Evolutionary conservation across 192 early-diverging fungal genomes (phyloP).

Genomic region (Entomortierella lignicola): DNA sequence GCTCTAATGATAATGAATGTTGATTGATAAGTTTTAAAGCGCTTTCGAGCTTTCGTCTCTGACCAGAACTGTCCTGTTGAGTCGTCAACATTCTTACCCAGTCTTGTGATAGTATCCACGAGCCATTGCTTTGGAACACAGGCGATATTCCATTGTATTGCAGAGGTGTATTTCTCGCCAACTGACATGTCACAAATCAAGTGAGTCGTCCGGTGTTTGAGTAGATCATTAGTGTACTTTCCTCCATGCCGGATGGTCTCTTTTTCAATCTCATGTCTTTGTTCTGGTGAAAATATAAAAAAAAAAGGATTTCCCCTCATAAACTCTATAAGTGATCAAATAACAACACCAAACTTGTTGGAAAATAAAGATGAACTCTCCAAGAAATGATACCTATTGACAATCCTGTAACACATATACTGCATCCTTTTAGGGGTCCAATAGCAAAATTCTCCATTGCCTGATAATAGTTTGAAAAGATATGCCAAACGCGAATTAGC

Average conservation of each 20-base stretch:
- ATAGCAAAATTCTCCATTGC: neutral
- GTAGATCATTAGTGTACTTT: conserved; percentile 30
- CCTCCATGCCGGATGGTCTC: conserved; percentile 28
- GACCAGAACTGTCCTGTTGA: neutral
- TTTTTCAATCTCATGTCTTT: conserved; percentile 11
- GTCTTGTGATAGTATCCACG: neutral
- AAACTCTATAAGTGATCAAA: neutral
- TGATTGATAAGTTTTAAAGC: neutral
- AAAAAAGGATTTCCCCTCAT: neutral
- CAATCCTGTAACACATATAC: conserved; percentile 41
- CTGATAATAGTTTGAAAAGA: neutral
- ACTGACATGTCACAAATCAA: conserved; percentile 20
- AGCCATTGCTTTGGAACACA: conserved; percentile 31
- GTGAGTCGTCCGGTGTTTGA: conserved; percentile 34
- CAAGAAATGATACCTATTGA: conserved; percentile 6
- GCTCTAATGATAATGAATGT: neutral
- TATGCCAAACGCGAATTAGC: no score
- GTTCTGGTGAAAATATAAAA: conserved; percentile 22
- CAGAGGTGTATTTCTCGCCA: conserved; percentile 37
- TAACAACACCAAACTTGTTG: no score
- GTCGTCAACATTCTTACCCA: conserved; percentile 10
- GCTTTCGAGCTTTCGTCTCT: no score
- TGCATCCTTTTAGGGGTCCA: conserved; percentile 40
- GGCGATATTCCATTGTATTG: conserved; percentile 28
- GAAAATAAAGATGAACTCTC: neutral